Evolutionary conservation across 805 yeast genomes (phyloP), one percentile per base, ranked within the genome.

Genomic region (Priceomyces castillae): DNA sequence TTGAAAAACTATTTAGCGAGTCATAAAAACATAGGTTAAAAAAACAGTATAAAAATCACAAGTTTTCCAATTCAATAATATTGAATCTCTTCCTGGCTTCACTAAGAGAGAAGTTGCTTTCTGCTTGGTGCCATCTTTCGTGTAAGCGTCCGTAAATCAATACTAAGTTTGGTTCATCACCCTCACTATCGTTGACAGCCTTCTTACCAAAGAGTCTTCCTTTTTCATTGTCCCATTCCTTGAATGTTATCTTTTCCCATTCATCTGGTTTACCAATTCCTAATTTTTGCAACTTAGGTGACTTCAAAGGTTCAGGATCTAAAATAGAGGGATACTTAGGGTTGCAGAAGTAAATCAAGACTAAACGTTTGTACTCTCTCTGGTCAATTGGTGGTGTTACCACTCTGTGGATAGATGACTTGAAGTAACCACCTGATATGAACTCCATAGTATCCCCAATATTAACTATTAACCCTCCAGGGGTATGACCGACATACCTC

Each of bases 61-160:
- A 23, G 22, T 37, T 25, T 17, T 25, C 31, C n/a, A 56, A 37
- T 40, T 51, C 52, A 34, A 60, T 56, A 7, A 61, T 43, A 22
- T 54, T 51, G 44, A 57, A 59, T 30, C 48, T 50, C 41, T 58
- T 58, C 35, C 41, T 53, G 4, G 64, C 65, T 39, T 58, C 63
- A 36, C 53, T 61, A 28, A 61, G 46, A n/a, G 54, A 51, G 35
- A 61, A 61, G 30, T 48, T 46, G 2, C 39, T 35, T 30, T 61
- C 64, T 18, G 54, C 53, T 43, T 66, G 72, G 39, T 70, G 72
- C 76, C 76, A 71, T 43, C 76, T 57, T 51, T 71, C 76, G 30
- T 71, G 69, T 11, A 61, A 46, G 31, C 76, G 53, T 4, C 76
- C 76, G 40, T 63, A 65, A n/a, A 69, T 33, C 25, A 59, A 50